Percentiles rank a stretch among this genome's conserved stretches.
Conservation (phyloP, 176 grass and related monocot species). For the Alopecurus myosuroides region DNA sequence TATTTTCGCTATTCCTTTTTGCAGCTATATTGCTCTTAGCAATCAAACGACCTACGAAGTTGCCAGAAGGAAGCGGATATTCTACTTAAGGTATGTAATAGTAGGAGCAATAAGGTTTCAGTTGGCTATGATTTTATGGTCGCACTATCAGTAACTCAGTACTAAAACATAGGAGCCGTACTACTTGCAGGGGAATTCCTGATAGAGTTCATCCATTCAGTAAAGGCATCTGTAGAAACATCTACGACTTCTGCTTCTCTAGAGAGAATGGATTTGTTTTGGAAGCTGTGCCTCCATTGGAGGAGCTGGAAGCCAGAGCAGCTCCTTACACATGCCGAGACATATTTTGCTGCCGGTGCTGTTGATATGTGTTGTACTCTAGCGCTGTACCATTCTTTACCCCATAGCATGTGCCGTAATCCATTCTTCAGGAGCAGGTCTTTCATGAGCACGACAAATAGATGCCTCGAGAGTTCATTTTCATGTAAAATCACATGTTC, state of each 20-base stretch:
- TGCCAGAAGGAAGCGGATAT: conserved; percentile 72
- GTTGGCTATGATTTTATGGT: background rate
- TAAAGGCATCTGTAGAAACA: conserved; percentile 71
- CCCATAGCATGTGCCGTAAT: background rate
- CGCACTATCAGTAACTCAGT: background rate
- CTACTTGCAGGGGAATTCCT: conserved; percentile 58
- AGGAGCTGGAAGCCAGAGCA: conserved; percentile 75
- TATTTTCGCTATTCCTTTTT: background rate
- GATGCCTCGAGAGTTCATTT: conserved; percentile 3
- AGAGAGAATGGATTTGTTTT: conserved; percentile 43
- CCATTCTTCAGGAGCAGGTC: conserved; percentile 16
- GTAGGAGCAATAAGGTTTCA: background rate
- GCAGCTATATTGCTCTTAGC: conserved; percentile 87
- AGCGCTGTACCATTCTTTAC: conserved; percentile 32
- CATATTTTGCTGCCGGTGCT: conserved; percentile 74
- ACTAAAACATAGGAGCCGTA: conserved; percentile 12
- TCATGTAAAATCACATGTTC: conserved; percentile 26
- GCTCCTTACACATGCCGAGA: conserved; percentile 71
- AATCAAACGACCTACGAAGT: conserved; percentile 98
- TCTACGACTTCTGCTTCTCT: conserved; percentile 63
- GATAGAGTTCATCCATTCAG: conserved; percentile 90
- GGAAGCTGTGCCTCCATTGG: conserved; percentile 62
- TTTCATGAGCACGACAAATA: conserved; percentile 22
- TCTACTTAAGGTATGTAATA: conserved; percentile 74
- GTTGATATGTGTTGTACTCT: conserved; percentile 42